These are phyloP conservation scores for Penicillium coprophilum DNA, from an alignment of 495 filamentous ascomycete genomes.

Conservation along the genomic window DNA sequence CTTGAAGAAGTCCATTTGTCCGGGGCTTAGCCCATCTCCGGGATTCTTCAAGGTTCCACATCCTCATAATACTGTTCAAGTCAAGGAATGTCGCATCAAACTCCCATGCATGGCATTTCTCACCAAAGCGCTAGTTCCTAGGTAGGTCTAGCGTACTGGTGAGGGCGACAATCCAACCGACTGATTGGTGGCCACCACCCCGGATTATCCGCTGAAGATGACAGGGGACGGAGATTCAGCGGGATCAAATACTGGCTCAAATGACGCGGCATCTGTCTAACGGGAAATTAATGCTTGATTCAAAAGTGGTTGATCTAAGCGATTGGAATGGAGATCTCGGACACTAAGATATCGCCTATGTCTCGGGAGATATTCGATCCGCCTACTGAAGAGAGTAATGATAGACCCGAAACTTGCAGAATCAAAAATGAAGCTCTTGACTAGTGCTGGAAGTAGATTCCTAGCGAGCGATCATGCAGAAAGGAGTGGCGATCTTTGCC, in stretches of 20 bases:
- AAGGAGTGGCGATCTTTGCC: constrained; percentile 9
- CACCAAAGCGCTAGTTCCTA: constrained; percentile 15
- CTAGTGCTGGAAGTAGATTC: neutral
- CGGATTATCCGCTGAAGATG: constrained; percentile 3
- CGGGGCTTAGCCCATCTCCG: constrained; percentile 3
- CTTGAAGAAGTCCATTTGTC: constrained; percentile 18
- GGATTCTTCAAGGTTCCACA: constrained; percentile 20
- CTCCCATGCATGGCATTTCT: constrained; percentile 15
- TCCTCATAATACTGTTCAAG: constrained; percentile 1
- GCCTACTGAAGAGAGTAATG: constrained; percentile 2
- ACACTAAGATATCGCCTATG: neutral
- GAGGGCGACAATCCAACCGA: neutral
- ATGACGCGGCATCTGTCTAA: neutral
- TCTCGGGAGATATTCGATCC: constrained; percentile 6
- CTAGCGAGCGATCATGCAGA: neutral
- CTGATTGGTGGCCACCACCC: constrained; percentile 17
- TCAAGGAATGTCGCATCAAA: neutral
- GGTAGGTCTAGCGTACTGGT: constrained; percentile 1
- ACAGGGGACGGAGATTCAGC: constrained; percentile 29
- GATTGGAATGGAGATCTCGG: constrained; percentile 2
- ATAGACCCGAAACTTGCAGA: neutral
- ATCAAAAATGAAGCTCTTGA: neutral
- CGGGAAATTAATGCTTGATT: neutral
- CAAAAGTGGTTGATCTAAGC: neutral
- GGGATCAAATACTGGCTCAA: constrained; percentile 9